phyloP scores from a whole-genome alignment of 306 rosid species.

The Quercus alba region DNA sequence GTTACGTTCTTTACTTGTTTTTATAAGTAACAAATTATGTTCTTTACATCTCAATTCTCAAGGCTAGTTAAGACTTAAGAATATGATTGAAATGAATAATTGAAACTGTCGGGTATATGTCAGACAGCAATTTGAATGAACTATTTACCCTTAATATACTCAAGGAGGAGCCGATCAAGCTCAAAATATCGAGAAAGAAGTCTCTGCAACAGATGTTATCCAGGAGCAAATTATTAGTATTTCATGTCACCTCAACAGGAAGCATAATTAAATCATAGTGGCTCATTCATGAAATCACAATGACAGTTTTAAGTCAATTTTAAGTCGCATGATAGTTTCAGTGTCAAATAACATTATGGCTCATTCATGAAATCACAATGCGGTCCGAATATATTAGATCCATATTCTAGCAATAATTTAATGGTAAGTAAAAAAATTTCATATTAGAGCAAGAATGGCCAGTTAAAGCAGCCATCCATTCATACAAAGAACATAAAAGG shows the following conservation, averaged over 20 bases:
- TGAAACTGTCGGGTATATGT: background rate
- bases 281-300: background rate
- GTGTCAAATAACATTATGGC: background rate
- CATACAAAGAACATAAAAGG: too few species aligned
- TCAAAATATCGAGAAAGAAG: slow-evolving; percentile 67
- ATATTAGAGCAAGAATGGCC: background rate
- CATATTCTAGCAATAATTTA: background rate
- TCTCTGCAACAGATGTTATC: slow-evolving; percentile 54
- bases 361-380: background rate
- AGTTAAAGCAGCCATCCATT: too few species aligned
- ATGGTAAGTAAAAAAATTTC: background rate
- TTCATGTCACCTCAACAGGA: background rate
- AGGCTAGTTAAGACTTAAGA: background rate
- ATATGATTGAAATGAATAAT: background rate
- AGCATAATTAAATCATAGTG: background rate
- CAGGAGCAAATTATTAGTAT: background rate
- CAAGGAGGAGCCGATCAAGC: slow-evolving; percentile 83
- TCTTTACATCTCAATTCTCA: background rate
- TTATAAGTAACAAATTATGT: too few species aligned
- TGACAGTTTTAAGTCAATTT: background rate
- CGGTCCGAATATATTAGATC: background rate
- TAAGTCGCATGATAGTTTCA: background rate
- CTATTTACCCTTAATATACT: slow-evolving; percentile 68
- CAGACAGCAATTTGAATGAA: background rate
- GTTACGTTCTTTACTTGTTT: background rate